These are phyloP conservation scores for Cutaneotrichosporon cyanovorans DNA, from an alignment of 1,284 basidiomycete genomes.

Conservation along the genomic window DNA sequence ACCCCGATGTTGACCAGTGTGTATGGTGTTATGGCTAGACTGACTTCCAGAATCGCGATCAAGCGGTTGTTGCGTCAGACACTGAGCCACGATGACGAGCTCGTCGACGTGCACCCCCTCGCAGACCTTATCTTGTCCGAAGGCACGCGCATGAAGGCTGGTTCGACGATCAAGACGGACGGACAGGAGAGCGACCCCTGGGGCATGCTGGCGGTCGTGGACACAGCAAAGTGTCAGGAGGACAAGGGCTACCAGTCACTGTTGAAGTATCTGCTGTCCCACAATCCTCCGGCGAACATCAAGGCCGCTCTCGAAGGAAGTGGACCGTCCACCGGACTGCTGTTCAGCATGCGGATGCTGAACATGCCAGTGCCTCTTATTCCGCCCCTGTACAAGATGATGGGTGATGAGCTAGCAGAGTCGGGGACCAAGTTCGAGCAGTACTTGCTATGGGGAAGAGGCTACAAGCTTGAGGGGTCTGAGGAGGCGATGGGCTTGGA, in stretches of 20 bases:
- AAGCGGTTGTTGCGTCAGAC: slow-evolving; percentile 73
- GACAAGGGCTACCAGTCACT: slow-evolving; percentile 64
- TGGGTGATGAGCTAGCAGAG: slow-evolving; percentile 67
- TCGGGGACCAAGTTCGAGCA: slow-evolving; percentile 47
- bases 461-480: slow-evolving; percentile 40
- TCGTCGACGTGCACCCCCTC: slow-evolving; percentile 62
- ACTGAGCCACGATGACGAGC: slow-evolving; percentile 69
- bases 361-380: slow-evolving; percentile 89
- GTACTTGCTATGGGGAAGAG: slow-evolving; percentile 42
- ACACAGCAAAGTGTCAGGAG: slow-evolving; percentile 69
- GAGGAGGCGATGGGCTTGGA: slow-evolving; percentile 40
- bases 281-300: slow-evolving; percentile 45
- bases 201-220: slow-evolving; percentile 71
- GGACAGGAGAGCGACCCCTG: slow-evolving; percentile 81
- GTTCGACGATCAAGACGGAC: slow-evolving; percentile 87
- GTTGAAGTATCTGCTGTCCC: slow-evolving; percentile 58
- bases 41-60: slow-evolving; percentile 55
- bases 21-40: slow-evolving; percentile 3
- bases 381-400: slow-evolving; percentile 81
- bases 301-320: slow-evolving; percentile 22
- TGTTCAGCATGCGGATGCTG: slow-evolving; percentile 76
- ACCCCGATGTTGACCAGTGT: slow-evolving; percentile 67
- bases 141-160: slow-evolving; percentile 51
- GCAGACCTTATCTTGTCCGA: slow-evolving; percentile 62
- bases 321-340: slow-evolving; percentile 52